Evolutionary conservation across 306 rosid genomes (phyloP).

Genomic region (Dalbergia cultrata): DNA sequence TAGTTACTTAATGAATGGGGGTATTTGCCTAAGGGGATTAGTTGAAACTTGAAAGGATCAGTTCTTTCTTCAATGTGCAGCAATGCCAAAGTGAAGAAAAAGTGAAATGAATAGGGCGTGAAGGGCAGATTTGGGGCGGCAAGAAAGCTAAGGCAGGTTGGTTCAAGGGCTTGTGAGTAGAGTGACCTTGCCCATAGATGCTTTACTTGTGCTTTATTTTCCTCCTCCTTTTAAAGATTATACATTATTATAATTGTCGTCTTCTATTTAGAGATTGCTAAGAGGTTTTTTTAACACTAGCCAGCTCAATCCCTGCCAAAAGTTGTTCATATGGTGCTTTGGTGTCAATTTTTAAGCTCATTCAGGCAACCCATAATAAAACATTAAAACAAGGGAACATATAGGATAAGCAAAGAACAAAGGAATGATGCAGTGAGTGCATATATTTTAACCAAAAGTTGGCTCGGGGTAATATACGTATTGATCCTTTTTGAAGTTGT

Average conservation of each 20-base stretch:
- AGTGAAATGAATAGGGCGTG: constrained; percentile 30
- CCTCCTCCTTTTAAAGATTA: constrained; percentile 35
- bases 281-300: not conserved
- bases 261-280: constrained; percentile 21
- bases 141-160: constrained; percentile 49
- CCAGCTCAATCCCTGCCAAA: constrained; percentile 27
- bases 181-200: constrained; percentile 47
- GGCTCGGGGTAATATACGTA: not conserved
- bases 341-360: constrained; percentile 37
- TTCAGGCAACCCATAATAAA: constrained; percentile 29
- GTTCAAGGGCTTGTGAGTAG: constrained; percentile 37
- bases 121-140: constrained; percentile 43
- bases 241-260: constrained; percentile 22
- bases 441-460: constrained; percentile 8
- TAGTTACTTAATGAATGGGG: constrained; percentile 33
- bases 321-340: not conserved
- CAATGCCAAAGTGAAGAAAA: constrained; percentile 55
- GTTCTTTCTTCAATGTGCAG: constrained; percentile 67
- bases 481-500: constrained; percentile 18
- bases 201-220: constrained; percentile 55
- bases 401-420: constrained; percentile 30
- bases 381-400: constrained; percentile 13
- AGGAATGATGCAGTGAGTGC: not conserved
- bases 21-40: constrained; percentile 40
- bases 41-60: constrained; percentile 49